Evolutionary conservation across 768 basidiomycete genomes (phyloP), one percentile per base, ranked within the genome.

Genomic region (Phlegmacium glaucopus): DNA sequence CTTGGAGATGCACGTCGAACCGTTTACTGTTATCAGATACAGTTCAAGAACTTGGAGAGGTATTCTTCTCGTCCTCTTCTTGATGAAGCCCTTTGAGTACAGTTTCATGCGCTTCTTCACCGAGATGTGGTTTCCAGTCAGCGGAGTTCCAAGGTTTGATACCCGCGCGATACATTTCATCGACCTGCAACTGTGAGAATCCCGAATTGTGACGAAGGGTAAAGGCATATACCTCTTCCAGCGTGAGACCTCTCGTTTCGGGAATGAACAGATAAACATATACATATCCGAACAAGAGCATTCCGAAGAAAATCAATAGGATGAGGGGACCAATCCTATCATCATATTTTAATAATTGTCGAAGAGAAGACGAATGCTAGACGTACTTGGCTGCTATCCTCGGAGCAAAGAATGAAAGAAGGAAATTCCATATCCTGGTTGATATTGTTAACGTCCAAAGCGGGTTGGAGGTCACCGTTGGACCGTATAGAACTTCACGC

Each of bases 261-360:
- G 89, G 89, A 39, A 92, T 79, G 61, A 82, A 78, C 45, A 89
- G 65, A 63, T 82, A 87, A 18, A 88, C 87, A 60, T 87, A 92
- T 49, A 78, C 62, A 58, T 76, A 82, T 30, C 84, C 87, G 56
- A 85, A 78, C 17, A 80, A 52, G 8, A 87, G 72, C 79, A 85
- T 80, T 44, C 85, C 83, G 60, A 79, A 87, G 74, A 90, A 90
- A 60, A 88, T 81, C 50, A 89, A 63, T 34, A 87, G 69, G 61
- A 90, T 88, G 52, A 87, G 70, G 10, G 87, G 86, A 0, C 87
- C 84, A 50, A 87, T 88, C 49, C 79, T 78, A 47, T 38, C n/a
- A 17, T 41, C 13, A 26, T 13, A 37, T 16, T 10, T 47, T n/a
- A 46, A 6, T 35, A 34, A 28, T 15, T 8, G 9, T 32, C 6